Evolutionary conservation across 345 rosid species (phyloP).

Genomic region (Durio zibethinus): DNA sequence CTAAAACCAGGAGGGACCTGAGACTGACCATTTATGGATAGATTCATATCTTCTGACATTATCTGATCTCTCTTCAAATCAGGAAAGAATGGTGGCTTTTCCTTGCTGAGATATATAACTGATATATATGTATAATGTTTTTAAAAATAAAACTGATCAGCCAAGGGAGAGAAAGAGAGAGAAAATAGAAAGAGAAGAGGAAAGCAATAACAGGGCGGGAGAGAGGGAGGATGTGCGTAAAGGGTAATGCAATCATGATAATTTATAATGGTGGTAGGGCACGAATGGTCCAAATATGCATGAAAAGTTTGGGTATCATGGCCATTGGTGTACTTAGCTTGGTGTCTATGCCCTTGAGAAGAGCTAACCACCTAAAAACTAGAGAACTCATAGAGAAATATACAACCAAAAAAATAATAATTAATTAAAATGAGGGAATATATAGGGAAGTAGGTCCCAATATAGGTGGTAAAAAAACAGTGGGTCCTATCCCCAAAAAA

Average conservation of each 20-base stretch:
- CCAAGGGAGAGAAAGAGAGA: background rate
- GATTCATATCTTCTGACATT: constrained; percentile 59
- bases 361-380: constrained; percentile 49
- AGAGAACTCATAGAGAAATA: background rate
- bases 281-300: constrained; percentile 35
- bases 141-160: background rate
- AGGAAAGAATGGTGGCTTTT: background rate
- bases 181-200: background rate
- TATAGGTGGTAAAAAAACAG: constrained; percentile 1
- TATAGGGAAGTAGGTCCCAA: constrained; percentile 22
- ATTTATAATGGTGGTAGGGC: constrained; percentile 79
- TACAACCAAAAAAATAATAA: background rate
- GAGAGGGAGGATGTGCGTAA: constrained; percentile 34
- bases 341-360: constrained; percentile 37
- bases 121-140: background rate
- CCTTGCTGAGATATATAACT: background rate
- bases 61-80: background rate
- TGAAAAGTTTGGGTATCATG: constrained; percentile 43
- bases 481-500: constrained; percentile 10
- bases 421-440: background rate
- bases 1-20: constrained; percentile 96
- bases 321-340: constrained; percentile 41
- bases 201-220: background rate
- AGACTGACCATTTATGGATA: constrained; percentile 93
- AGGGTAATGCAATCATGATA: constrained; percentile 56